These are phyloP conservation scores for Alternaria panax DNA, from an alignment of 2,329 filamentous ascomycete species.

Conservation along the genomic window DNA sequence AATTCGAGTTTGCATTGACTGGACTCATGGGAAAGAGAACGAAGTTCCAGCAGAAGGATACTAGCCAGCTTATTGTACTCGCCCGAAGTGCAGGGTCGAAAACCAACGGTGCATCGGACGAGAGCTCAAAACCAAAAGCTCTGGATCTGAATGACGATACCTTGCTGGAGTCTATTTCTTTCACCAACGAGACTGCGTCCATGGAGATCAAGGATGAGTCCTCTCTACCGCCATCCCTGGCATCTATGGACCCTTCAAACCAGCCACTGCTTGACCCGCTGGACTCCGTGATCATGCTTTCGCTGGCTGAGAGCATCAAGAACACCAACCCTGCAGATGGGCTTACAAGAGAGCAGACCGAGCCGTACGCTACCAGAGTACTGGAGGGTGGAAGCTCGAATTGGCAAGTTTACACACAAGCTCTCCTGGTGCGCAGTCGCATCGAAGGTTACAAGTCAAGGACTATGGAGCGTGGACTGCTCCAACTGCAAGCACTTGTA, in stretches of 20 bases:
- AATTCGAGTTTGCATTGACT: constrained; percentile 81
- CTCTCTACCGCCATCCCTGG: constrained; percentile 67
- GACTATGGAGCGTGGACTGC: constrained; percentile 85
- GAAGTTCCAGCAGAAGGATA: constrained; percentile 78
- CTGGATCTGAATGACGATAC: constrained; percentile 91
- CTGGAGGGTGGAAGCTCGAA: constrained; percentile 89
- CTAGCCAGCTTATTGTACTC: constrained; percentile 88
- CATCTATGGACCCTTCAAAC: constrained; percentile 73
- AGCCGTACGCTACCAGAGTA: constrained; percentile 89
- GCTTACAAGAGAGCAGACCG: constrained; percentile 89
- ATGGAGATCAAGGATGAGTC: constrained; percentile 55
- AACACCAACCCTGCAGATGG: constrained; percentile 86
- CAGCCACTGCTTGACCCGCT: constrained; percentile 84
- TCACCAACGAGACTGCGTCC: constrained; percentile 64
- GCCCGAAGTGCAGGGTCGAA: constrained; percentile 70
- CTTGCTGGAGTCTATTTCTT: constrained; percentile 84
- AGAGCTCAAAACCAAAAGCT: constrained; percentile 65
- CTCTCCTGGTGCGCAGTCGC: constrained; percentile 83
- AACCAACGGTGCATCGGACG: constrained; percentile 19
- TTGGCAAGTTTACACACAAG: constrained; percentile 98
- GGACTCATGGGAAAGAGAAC: constrained; percentile 87
- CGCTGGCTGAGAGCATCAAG: constrained; percentile 81
- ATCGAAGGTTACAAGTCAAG: constrained; percentile 88
- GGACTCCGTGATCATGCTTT: constrained; percentile 87
- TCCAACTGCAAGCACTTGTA: constrained; percentile 93